Base-by-base conservation (phyloP, 352 stramenopile species). In the Pythium phragmitis region DNA sequence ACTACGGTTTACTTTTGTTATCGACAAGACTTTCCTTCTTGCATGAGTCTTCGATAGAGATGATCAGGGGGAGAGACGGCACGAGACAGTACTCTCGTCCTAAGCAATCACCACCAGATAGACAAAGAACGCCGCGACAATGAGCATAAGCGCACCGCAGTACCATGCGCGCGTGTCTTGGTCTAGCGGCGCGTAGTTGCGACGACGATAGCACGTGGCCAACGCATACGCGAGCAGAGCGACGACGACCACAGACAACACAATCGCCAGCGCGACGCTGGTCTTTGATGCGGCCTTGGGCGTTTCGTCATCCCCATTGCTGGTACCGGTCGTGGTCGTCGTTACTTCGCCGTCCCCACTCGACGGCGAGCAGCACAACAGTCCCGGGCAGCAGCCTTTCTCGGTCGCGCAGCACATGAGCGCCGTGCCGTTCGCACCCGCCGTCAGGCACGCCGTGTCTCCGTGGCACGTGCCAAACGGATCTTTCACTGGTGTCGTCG, bases 121-220 rank as follows among this genome's bases (percentile, higher is more conserved):
- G 55, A 92, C 69, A 60, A 92, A 92, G 59, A 90, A 88, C 45
- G 49, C 76, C 37, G 83, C 67, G n/a, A 89, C 63, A 16, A 86
- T 67, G 39, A 87, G 58, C 66, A 86, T 75, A 56, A 90, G 60
- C 13, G 57, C 79, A 2, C 72, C 78, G 60, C 83, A 92, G 68
- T 82, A 88, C 59, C 83, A 78, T 6, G 79, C 69, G 33, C 83
- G 83, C 67, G 83, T 81, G 63, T 92, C 83, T 45, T 70, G 56
- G 17, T 72, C 73, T 36, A 93, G 79, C 42, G 68, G 74, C 42
- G 74, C 70, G 67, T 93, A 93, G 50, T 87, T 68, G 55, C 80
- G 82, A 26, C 84, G 84, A 33, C 84, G 84, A 69, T 86, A 87
- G 60, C 70, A 88, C 62, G 83, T 76, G 3, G 75, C 63, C 33